These are phyloP conservation scores for Penicillium oxalicum DNA, from an alignment of 2,329 filamentous ascomycete species.

Conservation along the genomic window DNA sequence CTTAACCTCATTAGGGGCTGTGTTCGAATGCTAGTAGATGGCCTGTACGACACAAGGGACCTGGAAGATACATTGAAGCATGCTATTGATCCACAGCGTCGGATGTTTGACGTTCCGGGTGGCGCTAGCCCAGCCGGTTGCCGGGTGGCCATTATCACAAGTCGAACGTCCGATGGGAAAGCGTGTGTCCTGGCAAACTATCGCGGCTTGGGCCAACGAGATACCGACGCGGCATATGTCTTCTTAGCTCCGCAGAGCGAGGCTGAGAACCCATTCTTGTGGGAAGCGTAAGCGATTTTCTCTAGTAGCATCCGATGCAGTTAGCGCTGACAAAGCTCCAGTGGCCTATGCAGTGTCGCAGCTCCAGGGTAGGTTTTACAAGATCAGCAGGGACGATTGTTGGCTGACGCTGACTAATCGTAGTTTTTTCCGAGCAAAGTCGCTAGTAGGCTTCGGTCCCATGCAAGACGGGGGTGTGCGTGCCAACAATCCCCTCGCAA, in stretches of 20 bases:
- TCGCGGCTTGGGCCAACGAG: slow-evolving; percentile 5
- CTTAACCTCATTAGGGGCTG: neutral
- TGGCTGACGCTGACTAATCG: slow-evolving; percentile 1
- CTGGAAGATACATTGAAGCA: slow-evolving; percentile 4
- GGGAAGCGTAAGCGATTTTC: too few relatives aligned
- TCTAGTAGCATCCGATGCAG: too few relatives aligned
- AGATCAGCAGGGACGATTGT: too few relatives aligned
- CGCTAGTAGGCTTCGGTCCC: slow-evolving; percentile 9
- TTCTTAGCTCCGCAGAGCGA: slow-evolving; percentile 2
- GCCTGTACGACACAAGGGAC: slow-evolving; percentile 12
- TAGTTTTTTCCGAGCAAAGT: slow-evolving; percentile 17
- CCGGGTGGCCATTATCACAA: slow-evolving; percentile 12
- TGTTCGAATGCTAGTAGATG: slow-evolving; percentile 2
- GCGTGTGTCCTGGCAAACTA: slow-evolving; percentile 17
- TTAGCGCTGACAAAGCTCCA: too few relatives aligned
- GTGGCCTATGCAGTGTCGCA: too few relatives aligned
- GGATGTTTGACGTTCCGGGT: slow-evolving; percentile 9
- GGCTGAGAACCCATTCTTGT: slow-evolving; percentile 9
- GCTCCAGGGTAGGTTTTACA: too few relatives aligned
- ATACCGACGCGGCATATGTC: slow-evolving; percentile 5
- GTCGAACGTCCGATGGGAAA: slow-evolving; percentile 16
- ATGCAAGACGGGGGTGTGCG: slow-evolving; percentile 21
- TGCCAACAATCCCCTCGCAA: slow-evolving; percentile 19
- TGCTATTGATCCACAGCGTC: slow-evolving; percentile 1
- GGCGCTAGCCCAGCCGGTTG: neutral